These are phyloP conservation scores for Candida lessepsii DNA, from an alignment of 805 yeast species.

Conservation along the genomic window DNA sequence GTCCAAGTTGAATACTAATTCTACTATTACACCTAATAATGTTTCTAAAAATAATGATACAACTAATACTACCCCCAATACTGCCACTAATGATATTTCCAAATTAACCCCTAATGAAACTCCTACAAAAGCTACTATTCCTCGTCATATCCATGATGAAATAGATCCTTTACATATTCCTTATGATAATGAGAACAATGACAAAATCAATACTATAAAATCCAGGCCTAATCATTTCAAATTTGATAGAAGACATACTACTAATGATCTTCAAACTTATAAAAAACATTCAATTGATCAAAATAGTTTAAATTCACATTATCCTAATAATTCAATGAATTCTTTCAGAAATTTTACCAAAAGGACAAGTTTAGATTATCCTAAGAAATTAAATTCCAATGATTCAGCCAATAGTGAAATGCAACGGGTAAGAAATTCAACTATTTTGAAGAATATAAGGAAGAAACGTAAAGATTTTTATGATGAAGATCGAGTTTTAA, in stretches of 20 bases:
- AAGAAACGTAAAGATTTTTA: constrained; percentile 39
- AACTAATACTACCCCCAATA: neutral
- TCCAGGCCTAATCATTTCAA: neutral
- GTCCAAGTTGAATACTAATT: constrained; percentile 5
- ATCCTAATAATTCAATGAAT: constrained; percentile 2
- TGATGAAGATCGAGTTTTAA: constrained; percentile 58
- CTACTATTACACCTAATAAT: constrained; percentile 7
- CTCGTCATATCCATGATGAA: constrained; percentile 5
- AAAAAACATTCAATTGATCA: constrained; percentile 9
- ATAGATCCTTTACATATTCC: constrained; percentile 12
- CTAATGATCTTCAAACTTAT: constrained; percentile 13
- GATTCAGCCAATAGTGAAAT: constrained; percentile 43
- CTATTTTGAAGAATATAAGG: constrained; percentile 41
- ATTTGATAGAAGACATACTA: constrained; percentile 15
- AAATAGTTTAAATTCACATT: neutral
- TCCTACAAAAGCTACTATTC: neutral
- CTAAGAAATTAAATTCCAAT: constrained; percentile 6
- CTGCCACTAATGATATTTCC: too few relatives aligned
- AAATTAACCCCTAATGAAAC: neutral
- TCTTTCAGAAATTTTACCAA: constrained; percentile 5
- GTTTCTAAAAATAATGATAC: neutral
- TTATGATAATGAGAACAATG: neutral
- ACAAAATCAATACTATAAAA: too few relatives aligned
- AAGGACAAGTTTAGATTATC: constrained; percentile 9
- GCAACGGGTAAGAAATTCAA: constrained; percentile 49